Evolutionary conservation across 2,329 filamentous ascomycete genomes (phyloP), one percentile per base, ranked within the genome.

Genomic region (Periglandula ipomoeae): DNA sequence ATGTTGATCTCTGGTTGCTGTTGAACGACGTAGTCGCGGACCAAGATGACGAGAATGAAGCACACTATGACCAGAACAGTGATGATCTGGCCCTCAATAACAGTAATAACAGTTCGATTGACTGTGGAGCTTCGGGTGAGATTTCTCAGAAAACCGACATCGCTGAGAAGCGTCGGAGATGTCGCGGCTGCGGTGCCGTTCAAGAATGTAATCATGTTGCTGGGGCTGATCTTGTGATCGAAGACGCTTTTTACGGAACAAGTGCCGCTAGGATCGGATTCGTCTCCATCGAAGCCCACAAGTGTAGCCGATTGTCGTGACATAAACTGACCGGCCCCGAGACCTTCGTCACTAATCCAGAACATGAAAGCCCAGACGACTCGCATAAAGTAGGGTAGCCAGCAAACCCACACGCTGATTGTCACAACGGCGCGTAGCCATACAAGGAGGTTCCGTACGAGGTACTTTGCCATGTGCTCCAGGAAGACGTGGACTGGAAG

Each of bases 21-120:
- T 64, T 98, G 93, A 9, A 98, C 89, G 45, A 98, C 93, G 78
- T 95, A 98, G 69, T 98, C 93, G 42, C 94, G 76, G 42, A 98
- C 96, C 4, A 98, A 70, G 57, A 98, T 98, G 38, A 98, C 83
- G n/a, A 98, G 71, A 51, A 98, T 96, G 65, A 97, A 98, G 50
- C 85, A 89, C 40, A 95, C 78, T 7, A 98, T 91, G 45, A 97
- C 88, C 10, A 94, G 70, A 5, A 96, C 71, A 1, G 91, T 98
- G 56, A 98, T 95, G 43, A 97, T 79, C 61, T 95, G 90, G 4
- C 93, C 93, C 68, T 98, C 93, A 3, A 96, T 71, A 1, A 91
- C 80, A 56, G 89, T 85, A 46, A 97, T 82, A 15, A 96, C 69
- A 46, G 85, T 76, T 43, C 84, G 81, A 64, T 97, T 97, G 50